Evolutionary conservation across 2,329 filamentous ascomycete genomes (phyloP).

Genomic region (Colletotrichum coccodes): DNA sequence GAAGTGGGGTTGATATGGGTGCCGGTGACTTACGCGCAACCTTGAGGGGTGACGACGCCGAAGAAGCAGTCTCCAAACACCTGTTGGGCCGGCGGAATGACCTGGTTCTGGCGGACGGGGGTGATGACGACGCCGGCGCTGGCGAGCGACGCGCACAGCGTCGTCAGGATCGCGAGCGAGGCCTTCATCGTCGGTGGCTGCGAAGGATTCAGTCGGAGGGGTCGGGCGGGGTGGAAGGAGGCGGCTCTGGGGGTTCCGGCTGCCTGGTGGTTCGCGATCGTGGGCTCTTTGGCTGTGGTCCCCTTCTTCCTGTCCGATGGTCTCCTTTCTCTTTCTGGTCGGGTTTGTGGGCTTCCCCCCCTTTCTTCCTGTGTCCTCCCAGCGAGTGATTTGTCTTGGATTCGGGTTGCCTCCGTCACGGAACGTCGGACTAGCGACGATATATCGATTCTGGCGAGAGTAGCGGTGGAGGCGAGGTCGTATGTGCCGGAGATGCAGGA

Average conservation of each 20-base stretch:
- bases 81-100: conserved; percentile 49
- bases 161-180: conserved; percentile 49
- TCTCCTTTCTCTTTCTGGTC: conserved; percentile 21
- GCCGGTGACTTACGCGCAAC: conserved; percentile 62
- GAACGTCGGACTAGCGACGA: conserved; percentile 26
- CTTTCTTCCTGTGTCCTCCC: background rate
- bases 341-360: background rate
- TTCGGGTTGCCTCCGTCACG: background rate
- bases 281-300: background rate
- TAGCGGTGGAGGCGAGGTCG: background rate
- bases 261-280: background rate
- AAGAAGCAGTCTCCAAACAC: conserved; percentile 62
- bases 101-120: conserved; percentile 60
- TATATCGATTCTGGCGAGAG: background rate
- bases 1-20: background rate
- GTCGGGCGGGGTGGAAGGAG: background rate
- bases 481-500: background rate
- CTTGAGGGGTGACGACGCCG: conserved; percentile 64
- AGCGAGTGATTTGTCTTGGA: background rate
- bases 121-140: conserved; percentile 66
- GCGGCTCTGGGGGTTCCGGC: conserved; percentile 18
- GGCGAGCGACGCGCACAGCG: conserved; percentile 56
- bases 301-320: background rate
- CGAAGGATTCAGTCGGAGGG: background rate
- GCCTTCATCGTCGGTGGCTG: conserved; percentile 55